Conservation (phyloP, 2,329 filamentous ascomycete species). For the Alternaria arbusti region DNA sequence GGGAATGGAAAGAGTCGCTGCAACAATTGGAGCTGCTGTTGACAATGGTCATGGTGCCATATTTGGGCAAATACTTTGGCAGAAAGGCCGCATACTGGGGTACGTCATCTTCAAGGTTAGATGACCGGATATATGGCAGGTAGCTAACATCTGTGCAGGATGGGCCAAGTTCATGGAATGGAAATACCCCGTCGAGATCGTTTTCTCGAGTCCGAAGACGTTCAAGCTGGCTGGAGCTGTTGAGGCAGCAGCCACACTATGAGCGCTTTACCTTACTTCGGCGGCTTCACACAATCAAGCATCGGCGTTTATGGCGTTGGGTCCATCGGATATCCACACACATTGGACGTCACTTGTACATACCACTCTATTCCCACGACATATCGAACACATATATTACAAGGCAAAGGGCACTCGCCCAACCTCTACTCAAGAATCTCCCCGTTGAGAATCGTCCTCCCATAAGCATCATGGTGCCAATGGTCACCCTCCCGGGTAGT, state of each 20-base stretch:
- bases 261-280: neutral
- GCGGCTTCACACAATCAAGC: constrained; percentile 7
- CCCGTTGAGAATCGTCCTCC: neutral
- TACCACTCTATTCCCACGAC: neutral
- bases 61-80: constrained; percentile 92
- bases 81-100: constrained; percentile 96
- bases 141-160: constrained; percentile 60
- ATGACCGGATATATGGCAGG: neutral
- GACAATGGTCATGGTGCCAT: constrained; percentile 94
- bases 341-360: neutral
- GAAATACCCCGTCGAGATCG: constrained; percentile 83
- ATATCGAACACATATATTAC: neutral
- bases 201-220: constrained; percentile 53
- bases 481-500: neutral
- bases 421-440: neutral
- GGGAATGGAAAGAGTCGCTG: constrained; percentile 92
- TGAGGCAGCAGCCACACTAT: constrained; percentile 55
- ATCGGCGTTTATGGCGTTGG: constrained; percentile 18
- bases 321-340: neutral
- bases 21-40: constrained; percentile 92
- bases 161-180: constrained; percentile 96
- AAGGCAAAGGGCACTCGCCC: neutral
- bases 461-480: neutral
- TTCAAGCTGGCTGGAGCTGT: constrained; percentile 57
- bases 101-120: constrained; percentile 57